phyloP scores from a whole-genome alignment of 495 filamentous ascomycete genomes.

The Penicillium desertorum region DNA sequence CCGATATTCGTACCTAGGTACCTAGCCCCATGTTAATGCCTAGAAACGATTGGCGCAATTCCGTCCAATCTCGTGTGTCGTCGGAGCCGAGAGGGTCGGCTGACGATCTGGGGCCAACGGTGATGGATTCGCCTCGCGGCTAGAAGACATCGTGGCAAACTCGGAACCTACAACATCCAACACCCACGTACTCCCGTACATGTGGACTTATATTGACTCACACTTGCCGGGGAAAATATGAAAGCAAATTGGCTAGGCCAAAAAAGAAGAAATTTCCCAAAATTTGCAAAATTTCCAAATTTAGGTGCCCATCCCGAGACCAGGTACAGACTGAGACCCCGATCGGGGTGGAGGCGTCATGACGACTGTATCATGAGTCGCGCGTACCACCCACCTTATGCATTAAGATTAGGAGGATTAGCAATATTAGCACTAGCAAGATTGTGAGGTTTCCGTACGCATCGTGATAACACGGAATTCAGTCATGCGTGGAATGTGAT shows the following conservation, averaged over 20 bases:
- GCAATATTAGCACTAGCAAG: not conserved
- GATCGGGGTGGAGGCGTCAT: conserved; percentile 14
- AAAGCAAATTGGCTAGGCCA: not conserved
- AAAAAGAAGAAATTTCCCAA: not conserved
- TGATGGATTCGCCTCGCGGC: conserved; percentile 6
- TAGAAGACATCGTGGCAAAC: conserved; percentile 6
- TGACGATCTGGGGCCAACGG: conserved; percentile 8
- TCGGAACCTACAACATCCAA: not conserved
- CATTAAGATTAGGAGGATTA: not conserved
- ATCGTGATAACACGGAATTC: not conserved
- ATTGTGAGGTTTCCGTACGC: not conserved
- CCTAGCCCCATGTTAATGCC: not conserved
- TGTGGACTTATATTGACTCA: not conserved
- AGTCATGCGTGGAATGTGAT: conserved; percentile 12
- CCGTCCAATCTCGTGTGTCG: not conserved
- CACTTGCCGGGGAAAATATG: not conserved
- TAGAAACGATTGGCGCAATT: not conserved
- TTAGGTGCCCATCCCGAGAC: conserved; percentile 2
- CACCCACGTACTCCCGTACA: not conserved
- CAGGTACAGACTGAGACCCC: conserved; percentile 12
- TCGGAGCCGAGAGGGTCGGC: conserved; percentile 10
- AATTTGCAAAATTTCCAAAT: not conserved
- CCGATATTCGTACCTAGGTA: not conserved
- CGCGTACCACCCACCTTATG: conserved; percentile 9
- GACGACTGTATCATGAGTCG: conserved; percentile 18